phyloP scores from a whole-genome alignment of 495 filamentous ascomycete species.

The Usnea hakonensis region DNA sequence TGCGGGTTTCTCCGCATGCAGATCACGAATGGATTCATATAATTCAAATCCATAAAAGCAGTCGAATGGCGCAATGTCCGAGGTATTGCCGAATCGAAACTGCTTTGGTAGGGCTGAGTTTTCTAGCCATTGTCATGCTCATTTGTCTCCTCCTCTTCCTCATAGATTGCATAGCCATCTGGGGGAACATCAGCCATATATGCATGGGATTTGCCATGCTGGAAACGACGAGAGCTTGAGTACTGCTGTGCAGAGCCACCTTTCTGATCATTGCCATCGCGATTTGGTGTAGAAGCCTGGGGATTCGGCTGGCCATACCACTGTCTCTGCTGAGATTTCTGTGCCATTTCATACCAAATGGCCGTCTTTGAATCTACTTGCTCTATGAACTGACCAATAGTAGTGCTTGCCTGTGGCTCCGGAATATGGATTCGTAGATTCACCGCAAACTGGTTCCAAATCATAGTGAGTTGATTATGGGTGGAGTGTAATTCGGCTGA shows the following conservation, averaged over 20 bases:
- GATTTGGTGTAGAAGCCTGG: not conserved
- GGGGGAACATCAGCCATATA: not conserved
- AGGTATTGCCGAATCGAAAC: too few relatives aligned
- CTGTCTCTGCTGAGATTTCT: not conserved
- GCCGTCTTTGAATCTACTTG: not conserved
- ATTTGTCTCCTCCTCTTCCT: too few relatives aligned
- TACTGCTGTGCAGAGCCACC: not conserved
- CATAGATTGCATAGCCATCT: not conserved
- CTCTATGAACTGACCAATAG: not conserved
- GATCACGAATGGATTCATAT: too few relatives aligned
- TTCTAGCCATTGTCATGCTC: too few relatives aligned
- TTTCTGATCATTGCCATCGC: not conserved
- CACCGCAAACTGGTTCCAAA: not conserved
- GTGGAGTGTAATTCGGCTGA: not conserved
- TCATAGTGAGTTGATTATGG: slow-evolving; percentile 4
- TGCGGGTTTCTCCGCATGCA: too few relatives aligned
- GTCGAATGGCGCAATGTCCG: too few relatives aligned
- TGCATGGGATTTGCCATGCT: not conserved
- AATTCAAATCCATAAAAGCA: too few relatives aligned
- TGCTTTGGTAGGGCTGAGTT: too few relatives aligned
- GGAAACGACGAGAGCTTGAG: not conserved
- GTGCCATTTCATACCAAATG: not conserved
- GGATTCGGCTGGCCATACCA: not conserved
- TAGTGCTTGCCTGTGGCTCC: not conserved
- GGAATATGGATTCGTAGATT: not conserved